phyloP scores from a whole-genome alignment of 78 protist genomes.

The Planoprotostelium fungivorum region DNA sequence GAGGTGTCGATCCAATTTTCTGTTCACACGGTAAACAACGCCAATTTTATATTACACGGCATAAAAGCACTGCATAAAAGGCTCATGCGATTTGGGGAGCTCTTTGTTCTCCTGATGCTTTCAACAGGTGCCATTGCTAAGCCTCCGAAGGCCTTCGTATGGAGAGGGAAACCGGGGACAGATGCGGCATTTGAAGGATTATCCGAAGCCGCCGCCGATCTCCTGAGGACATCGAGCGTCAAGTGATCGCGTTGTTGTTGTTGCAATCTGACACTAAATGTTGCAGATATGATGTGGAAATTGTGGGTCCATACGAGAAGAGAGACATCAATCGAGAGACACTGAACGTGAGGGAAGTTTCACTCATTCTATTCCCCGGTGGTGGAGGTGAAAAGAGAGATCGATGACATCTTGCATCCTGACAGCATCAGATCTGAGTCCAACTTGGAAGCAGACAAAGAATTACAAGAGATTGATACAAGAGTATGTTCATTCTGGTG shows the following conservation, averaged over 20 bases:
- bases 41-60: too few species aligned
- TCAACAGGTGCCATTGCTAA: not conserved
- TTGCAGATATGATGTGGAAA: not conserved
- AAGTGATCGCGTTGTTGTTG: not conserved
- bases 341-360: not conserved
- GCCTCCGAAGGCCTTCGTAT: not conserved
- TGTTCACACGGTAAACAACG: too few species aligned
- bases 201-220: not conserved
- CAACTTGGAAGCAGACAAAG: not conserved
- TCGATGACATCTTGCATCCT: not conserved
- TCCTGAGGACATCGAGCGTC: not conserved
- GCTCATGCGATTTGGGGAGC: too few species aligned
- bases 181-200: not conserved
- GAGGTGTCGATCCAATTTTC: too few species aligned
- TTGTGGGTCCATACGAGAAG: not conserved
- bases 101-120: too few species aligned
- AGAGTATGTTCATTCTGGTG: not conserved
- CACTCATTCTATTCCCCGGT: not conserved
- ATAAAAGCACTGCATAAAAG: too few species aligned
- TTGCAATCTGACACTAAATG: not conserved
- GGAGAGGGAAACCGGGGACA: not conserved
- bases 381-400: not conserved
- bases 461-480: too few species aligned
- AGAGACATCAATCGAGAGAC: not conserved
- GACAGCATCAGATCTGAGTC: not conserved